Base-by-base conservation (phyloP, 192 early-diverging fungal species). In the Umbelopsis sp. region DNA sequence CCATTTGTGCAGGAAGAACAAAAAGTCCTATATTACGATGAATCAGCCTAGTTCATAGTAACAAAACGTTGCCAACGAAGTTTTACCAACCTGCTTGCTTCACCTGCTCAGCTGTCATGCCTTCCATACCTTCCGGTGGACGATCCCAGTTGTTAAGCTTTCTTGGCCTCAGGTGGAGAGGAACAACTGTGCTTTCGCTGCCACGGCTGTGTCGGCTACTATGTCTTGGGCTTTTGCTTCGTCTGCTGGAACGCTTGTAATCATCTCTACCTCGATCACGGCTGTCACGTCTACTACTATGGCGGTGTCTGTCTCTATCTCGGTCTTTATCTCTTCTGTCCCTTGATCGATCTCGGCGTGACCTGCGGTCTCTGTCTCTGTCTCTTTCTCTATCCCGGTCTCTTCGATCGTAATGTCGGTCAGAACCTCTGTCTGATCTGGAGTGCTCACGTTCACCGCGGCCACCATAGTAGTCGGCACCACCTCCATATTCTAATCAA, bases 81-180 rank as follows among this genome's bases (percentile, higher is more conserved):
- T 37, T 27, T 35, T 18, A 35, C 55, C 13, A 16, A 84, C 95
- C 95, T 35, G 93, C 91, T 18, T 87, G 85, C 80, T 99, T 99
- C 66, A 93, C 96, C 66, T 97, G 92, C 48, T 82, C 75, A 10
- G 92, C 93, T 25, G 90, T 86, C 80, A 97, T 86, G 49, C 86
- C 89, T 76, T 98, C 95, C 70, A 88, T 97, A 23, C 95, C 95
- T 11, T 87, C 84, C 41, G 97, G 97, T 11, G 94, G 81, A 61
- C 92, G 80, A 82, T 99, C 97, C 97, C 97, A 99, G 76, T 92
- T 88, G 67, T 89, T 88, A 33, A 97, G 86, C 76, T 93, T 95
- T 20, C 91, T 83, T 16, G 78, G 79, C 64, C 94, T 77, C 71
- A 91, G 82, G 72, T 96, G 90, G 21, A 99, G 73, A 16, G 97